Percentiles rank a stretch among this genome's conserved stretches.
Conservation (phyloP, 2,329 filamentous ascomycete species). For the Cercospora nicotianae region DNA sequence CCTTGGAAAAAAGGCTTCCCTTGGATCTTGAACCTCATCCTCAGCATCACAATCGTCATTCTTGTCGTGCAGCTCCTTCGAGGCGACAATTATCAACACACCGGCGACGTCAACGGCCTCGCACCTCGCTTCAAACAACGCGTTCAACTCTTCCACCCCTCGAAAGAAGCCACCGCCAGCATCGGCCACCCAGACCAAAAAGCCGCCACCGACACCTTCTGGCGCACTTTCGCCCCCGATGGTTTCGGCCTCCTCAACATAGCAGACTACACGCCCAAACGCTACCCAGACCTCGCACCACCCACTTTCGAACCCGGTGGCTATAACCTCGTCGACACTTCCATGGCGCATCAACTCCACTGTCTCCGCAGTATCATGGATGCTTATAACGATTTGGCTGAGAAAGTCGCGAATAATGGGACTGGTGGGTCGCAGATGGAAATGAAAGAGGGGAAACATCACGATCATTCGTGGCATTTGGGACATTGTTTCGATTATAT, state of each 20-base stretch:
- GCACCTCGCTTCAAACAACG: constrained; percentile 12
- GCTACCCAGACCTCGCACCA: constrained; percentile 3
- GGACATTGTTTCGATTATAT: constrained; percentile 19
- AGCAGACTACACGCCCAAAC: constrained; percentile 2
- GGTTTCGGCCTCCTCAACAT: constrained; percentile 14
- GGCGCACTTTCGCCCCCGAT: constrained; percentile 14
- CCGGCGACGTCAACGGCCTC: constrained; percentile 17
- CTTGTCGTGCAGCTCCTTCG: constrained; percentile 3
- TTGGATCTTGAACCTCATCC: constrained; percentile 12
- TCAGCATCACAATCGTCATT: background rate
- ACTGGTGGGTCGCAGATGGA: background rate
- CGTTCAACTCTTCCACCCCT: constrained; percentile 10
- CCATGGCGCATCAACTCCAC: constrained; percentile 16
- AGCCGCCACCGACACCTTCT: constrained; percentile 10
- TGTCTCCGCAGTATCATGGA: constrained; percentile 15
- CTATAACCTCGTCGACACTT: constrained; percentile 15
- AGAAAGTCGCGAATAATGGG: background rate
- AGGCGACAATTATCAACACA: constrained; percentile 11
- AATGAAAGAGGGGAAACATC: constrained; percentile 1
- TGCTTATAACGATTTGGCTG: constrained; percentile 13
- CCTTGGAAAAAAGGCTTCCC: constrained; percentile 11
- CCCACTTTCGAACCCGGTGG: constrained; percentile 11
- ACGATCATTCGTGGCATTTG: constrained; percentile 19
- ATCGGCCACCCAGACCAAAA: constrained; percentile 10
- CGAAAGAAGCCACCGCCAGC: constrained; percentile 2